Percentiles rank a stretch among this genome's conserved stretches.
These are phyloP conservation scores for Cetradonia linearis DNA, from an alignment of 495 filamentous ascomycete genomes.

Conservation along the genomic window DNA sequence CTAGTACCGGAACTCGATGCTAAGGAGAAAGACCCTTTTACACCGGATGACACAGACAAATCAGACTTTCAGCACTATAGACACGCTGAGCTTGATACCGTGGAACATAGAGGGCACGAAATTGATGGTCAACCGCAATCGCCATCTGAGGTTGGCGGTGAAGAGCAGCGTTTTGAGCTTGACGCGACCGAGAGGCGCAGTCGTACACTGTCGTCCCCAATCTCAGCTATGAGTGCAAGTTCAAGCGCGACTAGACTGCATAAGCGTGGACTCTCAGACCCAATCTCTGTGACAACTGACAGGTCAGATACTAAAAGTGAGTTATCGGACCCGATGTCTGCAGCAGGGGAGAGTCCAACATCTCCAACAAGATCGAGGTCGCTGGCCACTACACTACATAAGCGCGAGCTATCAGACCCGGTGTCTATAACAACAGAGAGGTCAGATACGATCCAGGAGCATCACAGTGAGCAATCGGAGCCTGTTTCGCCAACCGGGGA, in stretches of 20 bases:
- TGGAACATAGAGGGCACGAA: slow-evolving; percentile 17
- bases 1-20: slow-evolving; percentile 10
- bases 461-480: slow-evolving; percentile 8
- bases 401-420: neutral
- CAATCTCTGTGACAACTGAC: slow-evolving; percentile 2
- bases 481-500: neutral
- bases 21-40: slow-evolving; percentile 12
- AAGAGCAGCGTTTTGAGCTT: slow-evolving; percentile 14
- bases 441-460: slow-evolving; percentile 22
- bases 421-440: slow-evolving; percentile 4
- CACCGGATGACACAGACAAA: neutral
- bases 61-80: neutral
- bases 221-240: slow-evolving; percentile 5
- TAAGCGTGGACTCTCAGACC: neutral
- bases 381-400: neutral
- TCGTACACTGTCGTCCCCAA: slow-evolving; percentile 10
- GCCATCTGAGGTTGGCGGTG: neutral
- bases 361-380: slow-evolving; percentile 7
- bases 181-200: slow-evolving; percentile 9
- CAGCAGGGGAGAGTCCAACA: neutral
- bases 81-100: slow-evolving; percentile 15
- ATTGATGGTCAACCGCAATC: slow-evolving; percentile 9
- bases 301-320: slow-evolving; percentile 24
- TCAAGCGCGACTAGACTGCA: neutral
- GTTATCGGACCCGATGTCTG: slow-evolving; percentile 9